Percentiles rank a stretch among this genome's conserved stretches.
These are phyloP conservation scores for Austropuccinia psidii DNA, from an alignment of 1,284 basidiomycete species.

Conservation along the genomic window DNA sequence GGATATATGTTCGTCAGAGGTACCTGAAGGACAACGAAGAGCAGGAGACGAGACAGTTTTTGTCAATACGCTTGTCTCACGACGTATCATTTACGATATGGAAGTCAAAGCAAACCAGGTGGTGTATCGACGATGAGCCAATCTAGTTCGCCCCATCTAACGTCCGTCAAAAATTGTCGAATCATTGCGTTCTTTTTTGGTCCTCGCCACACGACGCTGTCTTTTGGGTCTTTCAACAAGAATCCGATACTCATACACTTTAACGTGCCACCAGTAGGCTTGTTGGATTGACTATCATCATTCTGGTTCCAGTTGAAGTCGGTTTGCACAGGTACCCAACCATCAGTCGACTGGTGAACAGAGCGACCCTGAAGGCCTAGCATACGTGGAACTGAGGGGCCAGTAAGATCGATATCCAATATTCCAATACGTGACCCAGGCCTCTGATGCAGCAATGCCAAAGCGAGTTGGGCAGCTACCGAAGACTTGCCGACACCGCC, in stretches of 20 bases:
- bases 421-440: conserved; percentile 67
- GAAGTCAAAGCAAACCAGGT: conserved; percentile 59
- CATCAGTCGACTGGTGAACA: conserved; percentile 82
- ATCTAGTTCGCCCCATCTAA: conserved; percentile 92
- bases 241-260: conserved; percentile 98
- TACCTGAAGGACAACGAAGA: conserved; percentile 51
- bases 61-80: not conserved
- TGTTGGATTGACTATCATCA: conserved; percentile 17
- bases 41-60: not conserved
- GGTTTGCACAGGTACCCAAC: conserved; percentile 92
- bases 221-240: conserved; percentile 75
- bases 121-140: conserved; percentile 96
- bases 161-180: conserved; percentile 89
- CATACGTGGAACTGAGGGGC: conserved; percentile 95
- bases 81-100: not conserved
- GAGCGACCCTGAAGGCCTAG: conserved; percentile 77
- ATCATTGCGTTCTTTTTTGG: conserved; percentile 99
- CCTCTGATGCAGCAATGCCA: conserved; percentile 63
- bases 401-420: conserved; percentile 92
- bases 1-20: conserved; percentile 96
- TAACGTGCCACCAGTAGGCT: conserved; percentile 52
- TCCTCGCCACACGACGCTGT: conserved; percentile 94
- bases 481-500: conserved; percentile 98
- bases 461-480: conserved; percentile 82
- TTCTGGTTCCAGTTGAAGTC: conserved; percentile 28